Base-by-base conservation (phyloP, 371 early-diverging fungal genomes). In the Apophysomyces variabilis region DNA sequence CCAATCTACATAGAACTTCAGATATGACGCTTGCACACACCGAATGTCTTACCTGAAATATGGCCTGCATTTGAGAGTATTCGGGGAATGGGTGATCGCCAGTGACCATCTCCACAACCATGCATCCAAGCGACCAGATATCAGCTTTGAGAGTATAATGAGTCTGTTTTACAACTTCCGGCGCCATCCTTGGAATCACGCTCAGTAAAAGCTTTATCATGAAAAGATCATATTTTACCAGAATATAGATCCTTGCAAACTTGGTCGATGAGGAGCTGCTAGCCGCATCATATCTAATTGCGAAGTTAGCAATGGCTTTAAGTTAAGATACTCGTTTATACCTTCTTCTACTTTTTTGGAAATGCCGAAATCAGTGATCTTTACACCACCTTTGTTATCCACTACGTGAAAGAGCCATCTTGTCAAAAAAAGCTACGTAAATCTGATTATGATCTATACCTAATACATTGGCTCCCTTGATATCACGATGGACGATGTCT, bases 281-380 rank as follows among this genome's bases (percentile, higher is more conserved):
- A 73, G 64, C 60, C 67, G 68, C 61, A 77, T 59, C 32, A 75
- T 74, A 56, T 73, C 74, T 72, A 65, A 16, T 16, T 38, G 26
- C 16, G n/a, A 21, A n/a, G 43, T 44, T 7, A 43, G 43, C 12
- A 9, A 21, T 60, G 16, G 38, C 1, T 12, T 5, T 16, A 37
- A 47, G 11, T 50, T 21, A 50, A 32, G 9, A 41, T 35, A 3
- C 35, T 14, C 18, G 1, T 57, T 72, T 76, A 79, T 85, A 74
- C 85, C 87, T 74, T 90, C 92, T 71, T 92, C 92, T 13, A 93
- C 87, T 70, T 96, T 95, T 78, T 99, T 99, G 4, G 99, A 95
- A 43, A 99, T 93, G 13, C 99, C 99, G 89, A 99, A 99, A 77
- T 99, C 99, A 3, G 97, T 92, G 39, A 99, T 98, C 82, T 99